A percentile compares a stretch with the other conserved stretches of the same genome.
Evolutionary conservation across 192 early-diverging fungal species (phyloP).

Genomic region (Phlyctochytrium planicorne): DNA sequence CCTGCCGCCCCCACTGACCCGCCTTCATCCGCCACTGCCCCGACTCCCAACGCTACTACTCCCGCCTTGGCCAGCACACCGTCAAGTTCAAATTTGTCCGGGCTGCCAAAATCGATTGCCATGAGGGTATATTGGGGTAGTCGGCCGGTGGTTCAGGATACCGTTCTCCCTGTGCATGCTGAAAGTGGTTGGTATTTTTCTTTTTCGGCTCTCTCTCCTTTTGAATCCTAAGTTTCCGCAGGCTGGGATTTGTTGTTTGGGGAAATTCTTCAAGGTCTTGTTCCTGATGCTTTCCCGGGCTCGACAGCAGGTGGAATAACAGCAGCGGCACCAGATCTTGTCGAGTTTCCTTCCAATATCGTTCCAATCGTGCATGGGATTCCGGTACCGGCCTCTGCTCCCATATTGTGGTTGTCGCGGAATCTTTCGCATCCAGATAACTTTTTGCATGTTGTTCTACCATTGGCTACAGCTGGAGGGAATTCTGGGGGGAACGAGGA

Average conservation of each 20-base stretch:
- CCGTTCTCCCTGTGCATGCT: too few relatives aligned
- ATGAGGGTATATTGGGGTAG: constrained; percentile 39
- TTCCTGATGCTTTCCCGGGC: constrained; percentile 16
- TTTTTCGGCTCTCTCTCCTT: not conserved
- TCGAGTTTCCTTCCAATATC: too few relatives aligned
- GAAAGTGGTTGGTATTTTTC: not conserved
- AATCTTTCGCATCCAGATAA: constrained; percentile 78
- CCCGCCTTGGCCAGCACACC: constrained; percentile 57
- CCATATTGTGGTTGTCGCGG: constrained; percentile 71
- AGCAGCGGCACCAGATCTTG: not conserved
- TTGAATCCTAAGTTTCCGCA: constrained; percentile 17
- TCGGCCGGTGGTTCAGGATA: too few relatives aligned
- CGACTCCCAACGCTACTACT: constrained; percentile 20
- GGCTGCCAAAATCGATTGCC: constrained; percentile 62
- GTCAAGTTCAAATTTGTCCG: constrained; percentile 58
- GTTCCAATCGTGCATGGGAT: constrained; percentile 67
- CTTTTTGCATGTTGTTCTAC: constrained; percentile 85
- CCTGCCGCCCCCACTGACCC: not conserved
- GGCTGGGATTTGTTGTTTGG: constrained; percentile 25
- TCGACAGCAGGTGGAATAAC: not conserved
- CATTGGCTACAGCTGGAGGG: too few relatives aligned
- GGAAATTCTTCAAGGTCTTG: constrained; percentile 16
- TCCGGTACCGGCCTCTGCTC: constrained; percentile 65
- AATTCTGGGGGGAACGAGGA: too few relatives aligned
- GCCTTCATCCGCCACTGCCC: not conserved